Conservation (phyloP, 2,329 filamentous ascomycete genomes). For the Pyrenophora seminiperda region DNA sequence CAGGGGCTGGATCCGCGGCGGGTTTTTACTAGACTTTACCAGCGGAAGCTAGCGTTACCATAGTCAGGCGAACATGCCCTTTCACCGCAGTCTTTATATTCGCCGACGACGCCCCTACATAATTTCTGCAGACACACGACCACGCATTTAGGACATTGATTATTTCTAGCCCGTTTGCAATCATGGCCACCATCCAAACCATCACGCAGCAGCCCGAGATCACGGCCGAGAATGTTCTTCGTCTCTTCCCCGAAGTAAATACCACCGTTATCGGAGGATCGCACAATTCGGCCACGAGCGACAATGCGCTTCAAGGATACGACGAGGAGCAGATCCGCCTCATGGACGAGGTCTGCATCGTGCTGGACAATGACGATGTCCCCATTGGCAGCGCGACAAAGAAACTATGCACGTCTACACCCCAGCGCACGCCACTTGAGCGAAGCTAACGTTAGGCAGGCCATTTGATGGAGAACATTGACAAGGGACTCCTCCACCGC, state of each 20-base stretch:
- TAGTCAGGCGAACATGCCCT: neutral
- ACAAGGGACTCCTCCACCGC: slow-evolving; percentile 92
- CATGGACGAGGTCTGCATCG: slow-evolving; percentile 99
- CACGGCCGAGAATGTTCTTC: slow-evolving; percentile 83
- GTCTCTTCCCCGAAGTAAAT: slow-evolving; percentile 84
- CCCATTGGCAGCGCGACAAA: slow-evolving; percentile 97
- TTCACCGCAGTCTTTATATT: neutral
- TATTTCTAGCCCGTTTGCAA: slow-evolving; percentile 16
- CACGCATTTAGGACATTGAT: slow-evolving; percentile 3
- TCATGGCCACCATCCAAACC: slow-evolving; percentile 42
- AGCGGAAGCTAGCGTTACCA: too few relatives aligned
- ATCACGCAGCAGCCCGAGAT: slow-evolving; percentile 62
- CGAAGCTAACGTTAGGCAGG: slow-evolving; percentile 57
- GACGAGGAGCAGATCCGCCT: slow-evolving; percentile 96
- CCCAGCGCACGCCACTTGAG: neutral
- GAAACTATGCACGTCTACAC: slow-evolving; percentile 78
- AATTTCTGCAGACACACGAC: neutral
- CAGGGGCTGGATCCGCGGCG: neutral
- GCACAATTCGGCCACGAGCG: slow-evolving; percentile 62
- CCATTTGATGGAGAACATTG: slow-evolving; percentile 98
- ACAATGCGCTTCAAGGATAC: slow-evolving; percentile 80
- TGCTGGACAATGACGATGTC: slow-evolving; percentile 86
- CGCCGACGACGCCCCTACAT: slow-evolving; percentile 7
- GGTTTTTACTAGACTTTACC: too few relatives aligned
- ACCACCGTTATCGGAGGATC: slow-evolving; percentile 64